These are phyloP conservation scores for Ammopiptanthus mongolicus DNA, from an alignment of 306 rosid genomes.

Conservation along the genomic window DNA sequence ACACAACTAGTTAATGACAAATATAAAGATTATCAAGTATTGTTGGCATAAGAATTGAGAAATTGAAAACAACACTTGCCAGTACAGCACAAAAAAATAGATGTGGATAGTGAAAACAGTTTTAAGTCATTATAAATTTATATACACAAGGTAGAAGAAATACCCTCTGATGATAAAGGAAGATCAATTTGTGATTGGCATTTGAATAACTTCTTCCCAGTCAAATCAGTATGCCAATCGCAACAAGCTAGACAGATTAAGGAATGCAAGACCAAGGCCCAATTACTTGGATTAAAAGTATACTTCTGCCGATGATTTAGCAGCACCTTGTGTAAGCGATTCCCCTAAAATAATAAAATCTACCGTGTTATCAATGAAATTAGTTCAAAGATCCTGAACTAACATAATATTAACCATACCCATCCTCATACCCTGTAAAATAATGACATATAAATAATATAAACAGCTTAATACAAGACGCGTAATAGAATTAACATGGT, in stretches of 20 bases:
- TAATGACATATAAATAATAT: background rate
- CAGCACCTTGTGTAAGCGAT: constrained; percentile 87
- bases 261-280: constrained; percentile 27
- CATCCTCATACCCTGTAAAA: background rate
- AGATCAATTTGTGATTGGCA: background rate
- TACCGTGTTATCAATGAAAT: constrained; percentile 16
- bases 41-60: constrained; percentile 1
- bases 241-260: background rate
- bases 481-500: background rate
- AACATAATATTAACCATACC: background rate
- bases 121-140: background rate
- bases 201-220: background rate
- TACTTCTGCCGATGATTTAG: constrained; percentile 90
- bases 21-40: constrained; percentile 3
- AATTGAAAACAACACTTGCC: background rate
- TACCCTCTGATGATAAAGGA: background rate
- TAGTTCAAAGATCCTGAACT: background rate
- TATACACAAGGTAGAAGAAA: background rate
- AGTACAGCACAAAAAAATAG: background rate
- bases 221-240: background rate
- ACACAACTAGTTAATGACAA: background rate
- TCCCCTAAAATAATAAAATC: constrained; percentile 55
- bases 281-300: constrained; percentile 95
- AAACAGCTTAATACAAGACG: background rate
- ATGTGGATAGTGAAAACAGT: background rate